Base-by-base conservation (phyloP, 78 protist genomes). In the Guillardia theta region DNA sequence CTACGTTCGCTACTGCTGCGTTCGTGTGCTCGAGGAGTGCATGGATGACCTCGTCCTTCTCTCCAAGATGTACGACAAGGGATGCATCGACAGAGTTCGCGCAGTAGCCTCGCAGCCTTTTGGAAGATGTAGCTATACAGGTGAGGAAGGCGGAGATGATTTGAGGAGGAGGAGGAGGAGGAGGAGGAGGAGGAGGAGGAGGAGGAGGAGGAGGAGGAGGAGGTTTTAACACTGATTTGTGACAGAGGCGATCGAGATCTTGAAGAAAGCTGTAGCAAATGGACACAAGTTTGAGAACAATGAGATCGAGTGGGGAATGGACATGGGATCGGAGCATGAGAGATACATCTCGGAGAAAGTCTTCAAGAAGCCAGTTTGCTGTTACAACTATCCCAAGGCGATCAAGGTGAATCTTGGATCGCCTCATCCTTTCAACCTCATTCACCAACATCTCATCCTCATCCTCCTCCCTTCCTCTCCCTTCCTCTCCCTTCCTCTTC, bases 291-390 rank as follows among this genome's bases (percentile, higher is more conserved):
- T 78, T 50, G 90, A 43, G 33, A 78, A 43, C 90, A 78, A 24
- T n/a, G 48, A 78, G 4, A 94, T 88, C 43, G 64, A 30, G 12
- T 96, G 93, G 95, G 98, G 98, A 19, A 93, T 88, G 36, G 98
- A 97, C 50, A 88, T 98, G 12, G 95, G 48, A 22, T 83, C 97
- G 58, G 98, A 98, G 93, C 98, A 98, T 78, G 98, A 98, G 95
- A 37, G 90, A 36, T 78, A 78, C 90, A 10, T 78, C 41, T 78
- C 90, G 18, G 90, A 78, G 90, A 30, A 24, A n/a, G 50, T 78
- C 37, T 78, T 78, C 90, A 37, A 43, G 90, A 78, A 78, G 90
- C 90, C 90, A 1, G 90, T 78, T 22, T 24, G 10, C 90, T 78
- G 90, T 50, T 78, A 43, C 90, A 78, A 88, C 93, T 88, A 53